Evolutionary conservation across 2,329 filamentous ascomycete genomes (phyloP), one percentile per base, ranked within the genome.

Genomic region (Ophiostoma tasmaniense): DNA sequence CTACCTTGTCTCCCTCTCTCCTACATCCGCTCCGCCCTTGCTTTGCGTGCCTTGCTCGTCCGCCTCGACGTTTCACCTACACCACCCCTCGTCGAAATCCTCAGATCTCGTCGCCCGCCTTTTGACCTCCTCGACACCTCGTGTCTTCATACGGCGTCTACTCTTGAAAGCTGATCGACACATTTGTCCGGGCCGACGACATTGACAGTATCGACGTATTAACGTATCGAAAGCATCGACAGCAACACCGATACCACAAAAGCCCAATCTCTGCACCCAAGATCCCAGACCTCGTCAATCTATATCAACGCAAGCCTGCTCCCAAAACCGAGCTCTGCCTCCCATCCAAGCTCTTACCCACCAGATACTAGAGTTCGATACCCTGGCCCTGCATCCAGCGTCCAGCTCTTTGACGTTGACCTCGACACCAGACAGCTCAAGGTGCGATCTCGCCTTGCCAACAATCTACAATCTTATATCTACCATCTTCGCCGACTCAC

Each of bases 391-490:
- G 59, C 30, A 64, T 37, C 20, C 4, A 45, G 42, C 42, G n/a
- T 22, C 30, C 33, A n/a, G 22, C 28, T 14, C 20, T 20, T 64
- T 1, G 61, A 20, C 33, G 39, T 64, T 33, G 2, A 64, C 61
- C 11, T 13, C 42, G 17, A 8, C 42, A 45, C 20, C 14, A n/a
- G 30, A 62, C 28, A 37, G 61, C 61, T 25, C 61, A 39, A 64
- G 61, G 67, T 64, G 62, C 45, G 67, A 68, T 33, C 35, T 59
- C 42, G 33, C 50, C 45, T 42, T 64, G 50, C 50, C 61, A 28
- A 59, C 61, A 7, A 45, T 45, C 20, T 17, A n/a, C 3, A 20
- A 20, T 5, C 8, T 7, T 20, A 42, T 42, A 8, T 20, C 17
- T 62, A 17, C 39, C 50, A 61, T 28, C 22, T 30, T 62, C 14